These are phyloP conservation scores for Fraxinus albicans DNA, from an alignment of 305 asterid species.

Conservation along the genomic window DNA sequence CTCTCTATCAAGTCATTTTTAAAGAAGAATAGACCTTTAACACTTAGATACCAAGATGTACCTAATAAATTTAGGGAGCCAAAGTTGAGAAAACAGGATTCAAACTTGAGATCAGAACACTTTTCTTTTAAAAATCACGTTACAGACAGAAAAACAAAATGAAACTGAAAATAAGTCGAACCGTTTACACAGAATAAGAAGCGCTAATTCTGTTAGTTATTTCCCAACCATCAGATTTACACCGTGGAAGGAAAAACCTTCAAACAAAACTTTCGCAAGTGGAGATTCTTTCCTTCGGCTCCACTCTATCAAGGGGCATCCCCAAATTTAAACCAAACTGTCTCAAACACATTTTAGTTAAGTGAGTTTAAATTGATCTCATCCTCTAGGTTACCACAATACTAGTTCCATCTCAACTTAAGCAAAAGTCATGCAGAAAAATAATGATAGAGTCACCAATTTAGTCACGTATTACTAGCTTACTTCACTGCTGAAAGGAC, in stretches of 20 bases:
- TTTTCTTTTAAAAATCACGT: neutral
- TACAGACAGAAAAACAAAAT: neutral
- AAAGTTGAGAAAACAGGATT: neutral
- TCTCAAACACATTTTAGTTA: neutral
- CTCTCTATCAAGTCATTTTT: constrained; percentile 20
- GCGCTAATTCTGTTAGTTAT: neutral
- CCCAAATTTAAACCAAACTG: neutral
- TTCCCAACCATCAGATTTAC: neutral
- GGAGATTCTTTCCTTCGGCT: neutral
- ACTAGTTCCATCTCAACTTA: neutral
- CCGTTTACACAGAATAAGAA: neutral
- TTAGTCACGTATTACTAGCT: neutral
- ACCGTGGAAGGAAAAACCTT: neutral
- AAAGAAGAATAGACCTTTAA: constrained; percentile 20
- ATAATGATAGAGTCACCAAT: neutral
- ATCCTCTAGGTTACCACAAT: neutral
- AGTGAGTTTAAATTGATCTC: neutral
- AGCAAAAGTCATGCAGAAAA: neutral
- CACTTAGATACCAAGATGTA: constrained; percentile 18
- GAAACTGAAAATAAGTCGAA: constrained; percentile 7
- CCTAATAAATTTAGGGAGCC: constrained; percentile 5
- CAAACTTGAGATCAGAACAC: neutral
- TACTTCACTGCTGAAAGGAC: neutral
- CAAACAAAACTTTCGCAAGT: neutral
- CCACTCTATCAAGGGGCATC: neutral